A percentile compares a stretch with the other conserved stretches of the same genome.
Evolutionary conservation across 2,329 filamentous ascomycete species (phyloP).

Genomic region (Sclerotinia nivalis): DNA sequence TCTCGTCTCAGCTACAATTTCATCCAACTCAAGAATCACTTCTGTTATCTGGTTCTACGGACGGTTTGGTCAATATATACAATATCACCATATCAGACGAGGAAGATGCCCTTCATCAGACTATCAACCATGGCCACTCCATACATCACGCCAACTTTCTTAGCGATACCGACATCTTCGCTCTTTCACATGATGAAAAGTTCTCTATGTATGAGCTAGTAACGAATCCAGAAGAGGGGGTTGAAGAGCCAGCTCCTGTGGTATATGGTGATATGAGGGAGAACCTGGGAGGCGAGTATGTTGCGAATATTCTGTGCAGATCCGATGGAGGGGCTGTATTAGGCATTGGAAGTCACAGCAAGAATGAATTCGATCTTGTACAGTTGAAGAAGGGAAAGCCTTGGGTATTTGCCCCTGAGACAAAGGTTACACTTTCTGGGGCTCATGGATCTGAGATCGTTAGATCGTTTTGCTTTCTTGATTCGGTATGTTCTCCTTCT

Average conservation of each 20-base stretch:
- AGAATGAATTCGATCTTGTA: conserved; percentile 59
- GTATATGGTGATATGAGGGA: conserved; percentile 70
- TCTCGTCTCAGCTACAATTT: conserved; percentile 54
- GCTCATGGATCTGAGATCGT: conserved; percentile 66
- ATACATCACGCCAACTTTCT: conserved; percentile 76
- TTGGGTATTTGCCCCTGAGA: conserved; percentile 58
- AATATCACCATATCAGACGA: conserved; percentile 70
- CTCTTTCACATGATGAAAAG: conserved; percentile 76
- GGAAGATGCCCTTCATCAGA: conserved; percentile 75
- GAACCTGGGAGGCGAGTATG: conserved; percentile 69
- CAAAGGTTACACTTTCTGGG: conserved; percentile 59
- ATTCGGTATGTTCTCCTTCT: conserved; percentile 47
- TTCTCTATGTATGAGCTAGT: conserved; percentile 71
- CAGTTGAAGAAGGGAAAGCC: conserved; percentile 54
- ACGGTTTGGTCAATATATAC: conserved; percentile 76
- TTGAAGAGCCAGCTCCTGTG: conserved; percentile 49
- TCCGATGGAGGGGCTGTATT: conserved; percentile 61
- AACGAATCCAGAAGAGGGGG: conserved; percentile 61
- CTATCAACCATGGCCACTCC: conserved; percentile 74
- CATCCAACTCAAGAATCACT: conserved; percentile 61
- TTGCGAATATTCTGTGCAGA: conserved; percentile 66
- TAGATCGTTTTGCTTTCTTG: conserved; percentile 63
- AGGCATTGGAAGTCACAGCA: conserved; percentile 65
- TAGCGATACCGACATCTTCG: conserved; percentile 63
- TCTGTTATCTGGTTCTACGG: conserved; percentile 75